Base-by-base conservation (phyloP, 1,284 basidiomycete genomes). In the Takashimella tepidaria region DNA sequence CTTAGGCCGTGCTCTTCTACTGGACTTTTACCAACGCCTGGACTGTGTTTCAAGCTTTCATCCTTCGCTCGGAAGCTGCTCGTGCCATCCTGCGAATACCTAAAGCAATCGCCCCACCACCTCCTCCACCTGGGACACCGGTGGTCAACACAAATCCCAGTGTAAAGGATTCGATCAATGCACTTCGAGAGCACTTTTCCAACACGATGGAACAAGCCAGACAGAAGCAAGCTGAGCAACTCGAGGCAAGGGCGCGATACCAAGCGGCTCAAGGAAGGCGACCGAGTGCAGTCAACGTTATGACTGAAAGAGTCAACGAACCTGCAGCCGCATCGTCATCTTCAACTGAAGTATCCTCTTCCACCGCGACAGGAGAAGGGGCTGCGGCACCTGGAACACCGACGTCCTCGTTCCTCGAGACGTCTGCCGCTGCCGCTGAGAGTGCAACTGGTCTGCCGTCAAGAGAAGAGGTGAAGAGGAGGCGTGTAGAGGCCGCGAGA, bases 1-100 rank as follows among this genome's bases (percentile, higher is more conserved):
- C 45, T 3, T 61, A 79, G 74, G 79, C 77, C 8, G 70, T 82
- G 22, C 73, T 80, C n/a, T 72, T 80, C 51, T 81, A 80, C 74
- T 82, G 81, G 81, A 77, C 77, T 5, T 77, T 78, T 26, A 78
- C 80, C 53, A 80, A 80, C 65, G 58, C 70, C 41, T 75, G 79
- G 61, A 80, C 79, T n/a, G 68, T 81, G n/a, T 41, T 74, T 4
- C 81, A 82, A 70, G 72, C 79, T 16, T 52, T 64, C 11, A n/a
- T 73, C 45, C 67, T 79, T 20, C 72, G 70, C 45, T 37, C 62
- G 65, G 45, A 58, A 63, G 12, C 43, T 54, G 12, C 62, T 76
- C 50, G 70, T 73, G 49, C 47, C 12, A 41, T 72, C 10, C 62
- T 78, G 48, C 47, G 61, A 20, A 75, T 79, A 56, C 76, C 75